A percentile compares a stretch with the other conserved stretches of the same genome.
phyloP scores from a whole-genome alignment of 1,284 basidiomycete genomes.

The Bondarzewia mesenterica region DNA sequence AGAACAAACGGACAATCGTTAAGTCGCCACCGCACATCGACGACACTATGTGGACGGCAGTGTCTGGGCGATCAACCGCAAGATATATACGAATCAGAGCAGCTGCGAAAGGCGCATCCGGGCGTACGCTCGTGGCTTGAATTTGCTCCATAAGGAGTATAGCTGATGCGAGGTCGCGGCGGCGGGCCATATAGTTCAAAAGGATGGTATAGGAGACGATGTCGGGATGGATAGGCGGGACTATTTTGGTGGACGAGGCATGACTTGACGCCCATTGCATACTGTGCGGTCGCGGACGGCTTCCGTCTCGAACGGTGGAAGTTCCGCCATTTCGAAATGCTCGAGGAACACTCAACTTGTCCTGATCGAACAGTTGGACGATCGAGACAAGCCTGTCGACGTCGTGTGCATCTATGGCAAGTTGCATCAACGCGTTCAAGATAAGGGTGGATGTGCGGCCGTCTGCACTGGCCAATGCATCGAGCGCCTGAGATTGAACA shows the following conservation, averaged over 20 bases:
- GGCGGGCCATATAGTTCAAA: conserved; percentile 46
- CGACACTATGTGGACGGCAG: conserved; percentile 43
- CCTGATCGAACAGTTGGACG: conserved; percentile 38
- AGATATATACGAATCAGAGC: conserved; percentile 52
- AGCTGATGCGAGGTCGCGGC: conserved; percentile 36
- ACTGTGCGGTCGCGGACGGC: conserved; percentile 1
- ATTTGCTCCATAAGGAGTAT: conserved; percentile 41
- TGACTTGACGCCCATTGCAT: neutral
- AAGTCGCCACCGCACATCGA: conserved; percentile 31
- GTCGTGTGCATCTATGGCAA: conserved; percentile 51
- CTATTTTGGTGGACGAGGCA: conserved; percentile 18
- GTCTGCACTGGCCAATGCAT: conserved; percentile 33
- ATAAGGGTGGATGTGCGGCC: conserved; percentile 35
- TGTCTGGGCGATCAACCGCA: conserved; percentile 32
- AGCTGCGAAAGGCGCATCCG: conserved; percentile 38
- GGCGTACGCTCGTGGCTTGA: conserved; percentile 30
- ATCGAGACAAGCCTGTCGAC: conserved; percentile 34
- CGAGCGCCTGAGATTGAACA: conserved; percentile 44
- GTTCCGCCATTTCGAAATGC: conserved; percentile 3
- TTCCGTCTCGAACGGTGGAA: conserved; percentile 5
- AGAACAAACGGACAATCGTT: neutral
- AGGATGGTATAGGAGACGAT: conserved; percentile 57
- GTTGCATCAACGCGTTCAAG: conserved; percentile 57
- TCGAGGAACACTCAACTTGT: conserved; percentile 16
- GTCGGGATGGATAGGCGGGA: conserved; percentile 26